Evolutionary conservation across 306 rosid species (phyloP).

Genomic region (Cucurbita pepo): DNA sequence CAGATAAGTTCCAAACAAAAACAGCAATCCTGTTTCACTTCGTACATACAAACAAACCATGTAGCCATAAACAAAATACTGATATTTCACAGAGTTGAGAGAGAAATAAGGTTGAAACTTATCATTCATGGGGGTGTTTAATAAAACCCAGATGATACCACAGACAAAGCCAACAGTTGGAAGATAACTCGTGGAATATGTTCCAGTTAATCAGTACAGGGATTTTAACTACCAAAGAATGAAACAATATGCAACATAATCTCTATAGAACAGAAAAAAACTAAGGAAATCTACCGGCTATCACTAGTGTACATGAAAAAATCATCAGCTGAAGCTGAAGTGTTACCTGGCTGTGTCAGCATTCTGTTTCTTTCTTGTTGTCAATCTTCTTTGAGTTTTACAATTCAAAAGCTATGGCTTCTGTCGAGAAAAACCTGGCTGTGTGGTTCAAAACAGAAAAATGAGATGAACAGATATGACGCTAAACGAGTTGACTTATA

Average conservation of each 20-base stretch:
- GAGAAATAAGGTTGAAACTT: background rate
- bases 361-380: conserved; percentile 2
- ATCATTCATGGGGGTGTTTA: conserved; percentile 1
- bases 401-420: conserved; percentile 29
- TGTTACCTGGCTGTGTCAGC: background rate
- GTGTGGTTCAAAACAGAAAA: conserved; percentile 5
- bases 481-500: background rate
- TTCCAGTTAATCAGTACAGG: conserved; percentile 1
- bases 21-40: background rate
- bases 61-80: background rate
- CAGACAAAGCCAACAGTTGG: background rate
- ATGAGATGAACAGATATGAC: background rate
- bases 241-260: conserved; percentile 7
- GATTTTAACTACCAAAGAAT: conserved; percentile 5
- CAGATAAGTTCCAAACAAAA: background rate
- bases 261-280: background rate
- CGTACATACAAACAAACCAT: background rate
- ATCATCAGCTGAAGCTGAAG: background rate
- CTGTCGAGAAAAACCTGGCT: conserved; percentile 95
- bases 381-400: conserved; percentile 11
- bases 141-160: conserved; percentile 4
- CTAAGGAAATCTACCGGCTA: conserved; percentile 9
- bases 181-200: conserved; percentile 9
- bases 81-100: background rate
- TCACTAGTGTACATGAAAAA: background rate